Evolutionary conservation across 352 stramenopile genomes (phyloP).

Genomic region (Pythium apleroticum): DNA sequence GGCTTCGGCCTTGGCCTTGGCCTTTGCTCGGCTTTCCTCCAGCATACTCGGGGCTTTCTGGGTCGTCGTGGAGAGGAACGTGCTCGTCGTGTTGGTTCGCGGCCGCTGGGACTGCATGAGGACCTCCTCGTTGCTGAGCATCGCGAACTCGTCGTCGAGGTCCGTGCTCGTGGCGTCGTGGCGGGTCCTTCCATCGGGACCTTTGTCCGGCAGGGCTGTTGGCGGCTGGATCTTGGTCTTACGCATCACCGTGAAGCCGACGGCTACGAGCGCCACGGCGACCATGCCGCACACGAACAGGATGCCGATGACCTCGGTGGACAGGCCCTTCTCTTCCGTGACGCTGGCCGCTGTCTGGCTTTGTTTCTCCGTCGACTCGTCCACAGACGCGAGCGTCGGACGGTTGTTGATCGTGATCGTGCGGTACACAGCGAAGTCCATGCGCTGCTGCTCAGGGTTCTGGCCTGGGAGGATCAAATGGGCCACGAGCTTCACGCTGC

Average conservation of each 20-base stretch:
- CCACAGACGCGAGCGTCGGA: conserved; percentile 22
- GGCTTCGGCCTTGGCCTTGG: conserved; percentile 15
- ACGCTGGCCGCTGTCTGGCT: conserved; percentile 31
- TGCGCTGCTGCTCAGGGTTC: conserved; percentile 40
- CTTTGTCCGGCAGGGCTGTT: conserved; percentile 20
- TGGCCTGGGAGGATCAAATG: conserved; percentile 62
- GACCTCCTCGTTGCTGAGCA: conserved; percentile 73
- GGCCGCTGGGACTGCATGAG: conserved; percentile 45
- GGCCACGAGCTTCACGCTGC: conserved; percentile 55
- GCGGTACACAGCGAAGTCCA: conserved; percentile 59
- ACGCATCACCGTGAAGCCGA: conserved; percentile 69
- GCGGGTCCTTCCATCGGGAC: conserved; percentile 26
- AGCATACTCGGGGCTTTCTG: conserved; percentile 36
- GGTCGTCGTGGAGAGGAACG: conserved; percentile 47
- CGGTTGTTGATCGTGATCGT: conserved; percentile 48
- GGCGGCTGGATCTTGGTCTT: conserved; percentile 22
- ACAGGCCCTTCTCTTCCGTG: conserved; percentile 38
- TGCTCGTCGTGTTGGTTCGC: conserved; percentile 45
- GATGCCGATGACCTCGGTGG: conserved; percentile 58
- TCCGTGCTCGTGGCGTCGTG: conserved; percentile 30
- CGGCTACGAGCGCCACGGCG: conserved; percentile 53
- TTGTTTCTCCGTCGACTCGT: conserved; percentile 26
- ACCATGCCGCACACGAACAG: conserved; percentile 77
- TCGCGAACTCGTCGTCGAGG: conserved; percentile 73
- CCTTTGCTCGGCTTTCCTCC: conserved; percentile 48